These are phyloP conservation scores for Epichloe festucae DNA, from an alignment of 2,329 filamentous ascomycete species.

Conservation along the genomic window DNA sequence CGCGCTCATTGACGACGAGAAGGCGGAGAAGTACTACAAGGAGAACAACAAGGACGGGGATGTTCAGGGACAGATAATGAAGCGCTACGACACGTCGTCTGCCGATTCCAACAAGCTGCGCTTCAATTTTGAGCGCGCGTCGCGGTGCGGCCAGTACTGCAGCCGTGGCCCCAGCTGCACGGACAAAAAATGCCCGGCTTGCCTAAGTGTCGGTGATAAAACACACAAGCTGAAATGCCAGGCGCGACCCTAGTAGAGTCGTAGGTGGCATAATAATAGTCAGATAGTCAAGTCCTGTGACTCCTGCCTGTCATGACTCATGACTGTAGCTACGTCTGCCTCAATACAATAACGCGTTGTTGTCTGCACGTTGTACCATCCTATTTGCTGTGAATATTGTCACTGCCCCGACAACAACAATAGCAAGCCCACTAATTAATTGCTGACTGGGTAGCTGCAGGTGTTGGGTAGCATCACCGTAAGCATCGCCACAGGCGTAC, in stretches of 20 bases:
- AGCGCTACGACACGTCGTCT: neutral
- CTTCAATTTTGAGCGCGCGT: constrained; percentile 5
- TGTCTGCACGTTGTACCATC: no score
- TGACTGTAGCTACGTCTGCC: neutral
- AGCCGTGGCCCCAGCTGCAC: constrained; percentile 5
- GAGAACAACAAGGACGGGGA: constrained; percentile 5
- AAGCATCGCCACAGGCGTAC: no score
- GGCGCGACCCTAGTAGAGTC: neutral
- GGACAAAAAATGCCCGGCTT: neutral
- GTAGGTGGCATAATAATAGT: neutral
- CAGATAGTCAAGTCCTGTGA: neutral
- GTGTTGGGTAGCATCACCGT: no score
- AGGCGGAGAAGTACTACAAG: constrained; percentile 7
- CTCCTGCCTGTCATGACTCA: neutral
- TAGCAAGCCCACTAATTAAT: no score
- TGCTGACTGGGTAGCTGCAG: no score
- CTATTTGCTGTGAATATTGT: no score
- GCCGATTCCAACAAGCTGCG: neutral
- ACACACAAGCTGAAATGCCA: constrained; percentile 6
- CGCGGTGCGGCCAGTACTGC: constrained; percentile 8
- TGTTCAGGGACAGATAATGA: neutral
- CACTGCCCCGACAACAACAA: no score
- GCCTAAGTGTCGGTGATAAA: constrained; percentile 3
- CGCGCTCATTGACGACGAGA: constrained; percentile 7
- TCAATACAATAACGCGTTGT: neutral